Conservation (phyloP, 116 monocot species). For the Posidonia oceanica region DNA sequence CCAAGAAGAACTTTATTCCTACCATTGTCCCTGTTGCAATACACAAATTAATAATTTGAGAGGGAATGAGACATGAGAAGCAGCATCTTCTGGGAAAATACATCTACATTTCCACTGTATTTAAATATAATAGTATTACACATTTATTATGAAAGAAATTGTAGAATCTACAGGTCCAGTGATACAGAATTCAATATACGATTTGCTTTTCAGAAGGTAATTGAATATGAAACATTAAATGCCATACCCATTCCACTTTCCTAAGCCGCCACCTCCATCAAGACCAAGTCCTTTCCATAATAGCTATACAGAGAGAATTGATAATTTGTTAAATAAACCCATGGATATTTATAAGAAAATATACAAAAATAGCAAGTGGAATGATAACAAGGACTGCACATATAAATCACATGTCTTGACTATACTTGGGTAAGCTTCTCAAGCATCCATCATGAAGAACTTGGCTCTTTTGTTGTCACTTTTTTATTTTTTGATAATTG, state of each 20-base stretch:
- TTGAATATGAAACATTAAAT: not conserved
- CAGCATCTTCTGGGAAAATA: not conserved
- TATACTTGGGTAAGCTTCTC: too few species aligned
- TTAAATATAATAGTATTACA: too few species aligned
- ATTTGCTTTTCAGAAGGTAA: not conserved
- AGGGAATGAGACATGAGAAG: not conserved
- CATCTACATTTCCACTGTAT: not conserved
- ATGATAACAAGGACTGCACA: too few species aligned
- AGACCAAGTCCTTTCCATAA: slow-evolving; percentile 85
- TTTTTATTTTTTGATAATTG: too few species aligned
- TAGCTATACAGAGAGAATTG: slow-evolving; percentile 21
- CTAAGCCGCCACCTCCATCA: slow-evolving; percentile 53
- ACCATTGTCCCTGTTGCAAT: slow-evolving; percentile 27
- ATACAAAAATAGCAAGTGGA: too few species aligned
- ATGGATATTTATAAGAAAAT: not conserved
- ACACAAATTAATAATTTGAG: not conserved
- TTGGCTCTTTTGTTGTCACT: too few species aligned
- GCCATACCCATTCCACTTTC: slow-evolving; percentile 62
- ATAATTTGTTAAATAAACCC: not conserved
- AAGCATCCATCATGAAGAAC: too few species aligned
- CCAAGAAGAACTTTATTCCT: slow-evolving; percentile 71
- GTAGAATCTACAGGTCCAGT: too few species aligned
- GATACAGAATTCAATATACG: not conserved
- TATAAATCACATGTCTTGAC: too few species aligned
- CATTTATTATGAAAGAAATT: too few species aligned